A percentile compares a stretch with the other conserved stretches of the same genome.
These are phyloP conservation scores for Nitzschia sp. DNA, from an alignment of 108 stramenopile species.

Conservation along the genomic window DNA sequence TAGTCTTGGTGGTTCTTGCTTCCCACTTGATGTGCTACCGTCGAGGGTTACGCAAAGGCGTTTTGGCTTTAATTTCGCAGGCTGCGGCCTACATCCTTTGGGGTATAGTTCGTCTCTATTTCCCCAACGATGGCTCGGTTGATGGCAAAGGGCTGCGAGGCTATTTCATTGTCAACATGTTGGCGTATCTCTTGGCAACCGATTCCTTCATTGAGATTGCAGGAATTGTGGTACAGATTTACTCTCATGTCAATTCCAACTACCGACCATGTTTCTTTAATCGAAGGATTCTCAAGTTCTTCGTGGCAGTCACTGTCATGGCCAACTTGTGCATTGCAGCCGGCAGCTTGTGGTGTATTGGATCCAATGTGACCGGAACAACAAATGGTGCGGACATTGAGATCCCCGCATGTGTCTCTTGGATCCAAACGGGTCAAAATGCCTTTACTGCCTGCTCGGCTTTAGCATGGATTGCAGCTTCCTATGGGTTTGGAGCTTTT, in stretches of 20 bases:
- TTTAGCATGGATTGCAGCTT: conserved; percentile 3
- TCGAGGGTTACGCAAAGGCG: neutral
- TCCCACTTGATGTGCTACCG: neutral
- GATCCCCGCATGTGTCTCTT: conserved; percentile 1
- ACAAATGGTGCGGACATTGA: conserved; percentile 7
- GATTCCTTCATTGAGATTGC: conserved; percentile 1
- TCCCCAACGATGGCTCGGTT: conserved; percentile 10
- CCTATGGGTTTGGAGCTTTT: conserved; percentile 5
- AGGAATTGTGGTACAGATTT: neutral
- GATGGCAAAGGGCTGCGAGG: conserved; percentile 12
- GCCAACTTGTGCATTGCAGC: conserved; percentile 3
- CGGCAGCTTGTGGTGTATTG: conserved; percentile 9
- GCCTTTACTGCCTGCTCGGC: conserved; percentile 1
- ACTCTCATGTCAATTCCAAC: neutral
- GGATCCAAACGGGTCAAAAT: conserved; percentile 7
- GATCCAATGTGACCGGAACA: neutral
- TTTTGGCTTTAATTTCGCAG: neutral
- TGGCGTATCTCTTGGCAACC: conserved; percentile 10
- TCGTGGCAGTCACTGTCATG: neutral
- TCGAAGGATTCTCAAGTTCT: neutral
- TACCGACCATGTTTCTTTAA: conserved; percentile 1
- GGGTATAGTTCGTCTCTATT: neutral
- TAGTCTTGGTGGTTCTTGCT: neutral
- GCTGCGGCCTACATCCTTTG: neutral
- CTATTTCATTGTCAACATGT: conserved; percentile 11